Evolutionary conservation across 768 basidiomycete species (phyloP).

Genomic region (Mycena epipterygia): DNA sequence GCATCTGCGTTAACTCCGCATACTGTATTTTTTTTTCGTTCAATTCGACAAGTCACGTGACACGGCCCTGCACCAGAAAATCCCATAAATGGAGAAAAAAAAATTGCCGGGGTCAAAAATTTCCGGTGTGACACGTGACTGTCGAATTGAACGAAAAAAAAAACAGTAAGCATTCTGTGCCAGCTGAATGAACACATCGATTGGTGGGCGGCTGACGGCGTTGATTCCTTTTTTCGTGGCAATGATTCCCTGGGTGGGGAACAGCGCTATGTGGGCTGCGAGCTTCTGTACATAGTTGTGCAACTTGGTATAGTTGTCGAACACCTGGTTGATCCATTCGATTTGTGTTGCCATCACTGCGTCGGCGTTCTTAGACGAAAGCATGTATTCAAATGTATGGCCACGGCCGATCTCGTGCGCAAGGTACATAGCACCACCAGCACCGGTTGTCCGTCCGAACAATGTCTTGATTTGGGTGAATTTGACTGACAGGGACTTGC

Average conservation of each 20-base stretch:
- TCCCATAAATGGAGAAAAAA: too few species aligned
- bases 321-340: slow-evolving; percentile 22
- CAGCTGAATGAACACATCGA: slow-evolving; percentile 7
- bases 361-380: slow-evolving; percentile 3
- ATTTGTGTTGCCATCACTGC: slow-evolving; percentile 8
- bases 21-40: too few species aligned
- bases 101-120: too few species aligned
- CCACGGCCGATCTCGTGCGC: slow-evolving; percentile 13
- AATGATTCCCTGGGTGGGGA: slow-evolving; percentile 12
- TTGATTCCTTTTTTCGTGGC: slow-evolving; percentile 18
- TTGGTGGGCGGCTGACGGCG: slow-evolving; percentile 22
- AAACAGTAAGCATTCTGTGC: slow-evolving; percentile 19
- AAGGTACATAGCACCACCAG: slow-evolving; percentile 20
- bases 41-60: too few species aligned
- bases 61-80: too few species aligned
- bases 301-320: slow-evolving; percentile 5
- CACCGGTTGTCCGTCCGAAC: slow-evolving; percentile 1
- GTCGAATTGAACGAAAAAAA: too few species aligned
- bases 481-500: not conserved
- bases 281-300: slow-evolving; percentile 5
- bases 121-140: too few species aligned
- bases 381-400: slow-evolving; percentile 16
- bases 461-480: slow-evolving; percentile 6
- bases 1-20: not conserved
- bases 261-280: slow-evolving; percentile 18